Evolutionary conservation across 192 early-diverging fungal genomes (phyloP).

Genomic region (Jimgerdemannia flammicorona): DNA sequence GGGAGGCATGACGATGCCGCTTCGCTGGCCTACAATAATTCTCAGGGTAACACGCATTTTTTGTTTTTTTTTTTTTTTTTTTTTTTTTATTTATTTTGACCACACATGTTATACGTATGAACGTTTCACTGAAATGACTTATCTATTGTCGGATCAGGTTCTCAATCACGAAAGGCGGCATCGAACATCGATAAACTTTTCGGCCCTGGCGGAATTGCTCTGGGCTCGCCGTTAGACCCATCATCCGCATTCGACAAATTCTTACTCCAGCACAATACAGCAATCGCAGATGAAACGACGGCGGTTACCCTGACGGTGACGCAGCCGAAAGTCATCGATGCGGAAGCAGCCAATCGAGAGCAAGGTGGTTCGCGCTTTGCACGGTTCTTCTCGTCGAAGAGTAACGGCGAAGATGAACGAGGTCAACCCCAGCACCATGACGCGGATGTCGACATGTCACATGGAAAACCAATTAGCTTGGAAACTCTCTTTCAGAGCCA

Average conservation of each 20-base stretch:
- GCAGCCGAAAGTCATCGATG: slow-evolving; percentile 8
- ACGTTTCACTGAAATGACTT: not conserved
- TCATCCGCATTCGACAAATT: slow-evolving; percentile 40
- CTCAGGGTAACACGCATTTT: not conserved
- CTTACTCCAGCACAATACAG: slow-evolving; percentile 36
- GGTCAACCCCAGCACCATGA: not conserved
- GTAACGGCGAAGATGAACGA: slow-evolving; percentile 22
- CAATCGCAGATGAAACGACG: slow-evolving; percentile 20
- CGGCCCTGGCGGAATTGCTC: slow-evolving; percentile 35
- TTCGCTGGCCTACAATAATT: not conserved
- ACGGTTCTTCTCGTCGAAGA: slow-evolving; percentile 48
- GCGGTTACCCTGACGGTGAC: not conserved
- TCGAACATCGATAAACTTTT: slow-evolving; percentile 41
- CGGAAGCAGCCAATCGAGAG: slow-evolving; percentile 11
- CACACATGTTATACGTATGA: no score
- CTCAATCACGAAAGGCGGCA: slow-evolving; percentile 22
- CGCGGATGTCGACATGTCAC: not conserved
- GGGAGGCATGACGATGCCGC: not conserved
- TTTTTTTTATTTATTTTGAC: not conserved
- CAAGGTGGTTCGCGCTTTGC: slow-evolving; percentile 56
- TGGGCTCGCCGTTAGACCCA: slow-evolving; percentile 24
- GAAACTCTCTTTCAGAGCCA: slow-evolving; percentile 51
- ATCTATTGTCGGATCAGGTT: not conserved
- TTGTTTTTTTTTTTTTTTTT: slow-evolving; percentile 10
- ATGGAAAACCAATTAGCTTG: slow-evolving; percentile 20